Evolutionary conservation across 495 filamentous ascomycete species (phyloP), one percentile per base, ranked within the genome.

Genomic region (Aspergillus leporis): DNA sequence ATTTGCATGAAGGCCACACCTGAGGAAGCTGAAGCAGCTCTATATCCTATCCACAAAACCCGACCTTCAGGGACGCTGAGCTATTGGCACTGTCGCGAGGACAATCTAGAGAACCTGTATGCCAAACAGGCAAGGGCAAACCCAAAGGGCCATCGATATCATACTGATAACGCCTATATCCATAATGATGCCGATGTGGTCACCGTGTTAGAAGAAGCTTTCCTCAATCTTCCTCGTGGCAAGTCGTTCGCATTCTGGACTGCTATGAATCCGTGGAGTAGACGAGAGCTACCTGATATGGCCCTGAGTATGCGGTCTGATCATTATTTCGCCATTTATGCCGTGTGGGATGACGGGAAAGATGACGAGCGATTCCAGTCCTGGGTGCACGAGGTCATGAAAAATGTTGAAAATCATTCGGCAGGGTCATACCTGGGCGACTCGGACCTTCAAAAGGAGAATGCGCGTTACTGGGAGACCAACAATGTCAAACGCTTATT

Each of bases 311-410:
- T 83, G 71, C 80, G 81, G 31, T 72, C 70, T 6, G 81, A 83
- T 51, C 81, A 85, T 61, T 85, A 83, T 51, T 76, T 85, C 55
- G 75, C 81, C 0, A 34, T 82, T 5, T 84, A 84, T 54, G 69
- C 74, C 0, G 68, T 84, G 0, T 84, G 80, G 80, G 77, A 81
- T 34, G 64, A 77, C 16, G 68, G 67, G 6, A 38, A 65, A 5
- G 78, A 82, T 28, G 81, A 82, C 57, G 55, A 34, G 1, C 56
- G 62, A 5, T 80, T 75, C 59, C 61, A 63, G 21, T 53, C 31
- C 1, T 83, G 81, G 80, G 72, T 81, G 1, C 53, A 49, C 1
- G 56, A 73, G 32, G 58, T 73, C 16, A 79, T 83, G 74, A 61
- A 52, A 12, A 58, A 56, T 14, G 61, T 82, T 3, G 72, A 77